A percentile compares a stretch with the other conserved stretches of the same genome.
phyloP scores from a whole-genome alignment of 2,329 filamentous ascomycete genomes.

The Nemania sp. region DNA sequence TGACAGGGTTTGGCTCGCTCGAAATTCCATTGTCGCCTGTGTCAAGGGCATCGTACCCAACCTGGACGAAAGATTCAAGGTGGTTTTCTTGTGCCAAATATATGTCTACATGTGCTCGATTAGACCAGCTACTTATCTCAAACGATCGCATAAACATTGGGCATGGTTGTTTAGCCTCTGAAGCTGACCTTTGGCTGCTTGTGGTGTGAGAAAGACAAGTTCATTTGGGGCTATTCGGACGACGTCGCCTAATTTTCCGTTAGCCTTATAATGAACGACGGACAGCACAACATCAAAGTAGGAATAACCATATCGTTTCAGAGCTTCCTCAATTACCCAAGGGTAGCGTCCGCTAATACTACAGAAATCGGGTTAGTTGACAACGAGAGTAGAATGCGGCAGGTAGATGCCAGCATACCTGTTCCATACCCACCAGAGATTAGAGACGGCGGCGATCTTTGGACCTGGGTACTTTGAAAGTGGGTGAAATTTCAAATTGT shows the following conservation, averaged over 20 bases:
- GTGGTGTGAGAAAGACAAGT: constrained; percentile 16
- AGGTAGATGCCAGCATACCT: constrained; percentile 4
- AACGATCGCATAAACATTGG: background rate
- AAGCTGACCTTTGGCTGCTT: constrained; percentile 17
- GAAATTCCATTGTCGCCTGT: constrained; percentile 23
- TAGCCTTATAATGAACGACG: background rate
- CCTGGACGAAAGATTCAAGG: constrained; percentile 22
- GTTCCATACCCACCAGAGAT: constrained; percentile 11
- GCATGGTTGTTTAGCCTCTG: background rate
- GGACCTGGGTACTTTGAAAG: constrained; percentile 18
- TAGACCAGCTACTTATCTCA: background rate
- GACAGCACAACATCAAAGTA: background rate
- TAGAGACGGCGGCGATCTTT: constrained; percentile 13
- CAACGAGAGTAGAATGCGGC: background rate
- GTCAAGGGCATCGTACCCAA: constrained; percentile 19
- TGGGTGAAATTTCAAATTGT: constrained; percentile 19
- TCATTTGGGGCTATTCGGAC: constrained; percentile 18
- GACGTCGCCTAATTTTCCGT: constrained; percentile 12
- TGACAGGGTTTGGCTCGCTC: constrained; percentile 23
- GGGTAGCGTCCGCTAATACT: constrained; percentile 15
- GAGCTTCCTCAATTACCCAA: constrained; percentile 12
- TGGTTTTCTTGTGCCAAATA: constrained; percentile 18
- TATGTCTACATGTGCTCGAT: constrained; percentile 13
- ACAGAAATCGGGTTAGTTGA: background rate
- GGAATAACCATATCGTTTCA: constrained; percentile 15